Evolutionary conservation across 2,329 filamentous ascomycete genomes (phyloP), one percentile per base, ranked within the genome.

Genomic region (Aspergillus intermedius): DNA sequence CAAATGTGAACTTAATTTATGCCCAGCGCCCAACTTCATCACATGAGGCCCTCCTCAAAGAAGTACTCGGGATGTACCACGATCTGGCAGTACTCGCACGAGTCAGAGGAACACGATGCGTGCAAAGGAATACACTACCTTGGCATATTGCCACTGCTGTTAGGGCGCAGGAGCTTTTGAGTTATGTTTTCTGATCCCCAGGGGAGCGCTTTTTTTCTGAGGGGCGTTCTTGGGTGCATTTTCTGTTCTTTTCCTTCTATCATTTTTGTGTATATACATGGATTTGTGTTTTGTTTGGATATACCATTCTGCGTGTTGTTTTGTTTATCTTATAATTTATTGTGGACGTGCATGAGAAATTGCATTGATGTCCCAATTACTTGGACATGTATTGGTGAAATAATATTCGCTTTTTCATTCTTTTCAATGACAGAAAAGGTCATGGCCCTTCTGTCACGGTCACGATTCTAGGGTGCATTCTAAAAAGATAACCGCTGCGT

Each of bases 131-230:
- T 45, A 62, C 70, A n/a, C 49, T 75, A 39, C 74, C 74, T 23
- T 75, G 72, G 72, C 74, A 76, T 57, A 67, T 76, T 48, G 70
- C 69, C 25, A 73, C 72, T 0, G 71, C 71, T 35, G 59, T 70
- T 22, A 68, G 65, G 54, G 70, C 68, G 28, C 69, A 72, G 51
- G 64, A 72, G 55, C 57, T 71, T 42, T 49, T 73, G 50, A 70
- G 68, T 53, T 68, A 67, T 61, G 61, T 69, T 58, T 58, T 72
- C 50, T 73, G 54, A 66, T 51, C 23, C 32, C 19, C 34, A 35
- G 34, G 34, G 6, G 9, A 35, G 34, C n/a, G 34, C 15, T 15
- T n/a, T 35, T 35, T 35, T 22, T 22, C 1, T 35, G 12, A n/a
- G 5, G 25, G 25, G 25, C 10, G 25, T 35, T n/a, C n/a, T 35